Percentiles rank a stretch among this genome's conserved stretches.
phyloP scores from a whole-genome alignment of 192 early-diverging fungal species.

The Backusella australiensis region DNA sequence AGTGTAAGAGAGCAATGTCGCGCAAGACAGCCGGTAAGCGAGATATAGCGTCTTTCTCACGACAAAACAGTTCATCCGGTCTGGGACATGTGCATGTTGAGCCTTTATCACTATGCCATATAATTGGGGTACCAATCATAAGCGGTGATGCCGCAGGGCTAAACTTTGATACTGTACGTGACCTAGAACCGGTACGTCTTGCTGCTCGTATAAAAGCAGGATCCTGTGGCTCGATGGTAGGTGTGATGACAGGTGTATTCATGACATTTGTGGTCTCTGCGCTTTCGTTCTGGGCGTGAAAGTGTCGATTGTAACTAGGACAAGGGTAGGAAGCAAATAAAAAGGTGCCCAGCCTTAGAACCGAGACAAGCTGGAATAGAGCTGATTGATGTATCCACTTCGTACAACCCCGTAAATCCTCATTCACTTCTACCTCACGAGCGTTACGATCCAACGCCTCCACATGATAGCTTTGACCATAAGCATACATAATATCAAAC shows the following conservation, averaged over 20 bases:
- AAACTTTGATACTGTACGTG: constrained; percentile 8
- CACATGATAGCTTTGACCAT: constrained; percentile 27
- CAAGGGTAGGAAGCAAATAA: constrained; percentile 29
- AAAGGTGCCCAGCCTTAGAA: constrained; percentile 24
- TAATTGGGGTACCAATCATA: not conserved
- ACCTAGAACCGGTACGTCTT: not conserved
- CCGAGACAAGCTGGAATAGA: constrained; percentile 29
- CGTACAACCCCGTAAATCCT: not conserved
- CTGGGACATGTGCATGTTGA: constrained; percentile 18
- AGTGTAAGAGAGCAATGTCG: constrained; percentile 48
- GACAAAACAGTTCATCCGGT: constrained; percentile 22
- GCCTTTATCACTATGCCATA: constrained; percentile 15
- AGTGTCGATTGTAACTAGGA: constrained; percentile 24
- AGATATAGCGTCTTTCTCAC: constrained; percentile 22
- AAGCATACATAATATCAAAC: constrained; percentile 50
- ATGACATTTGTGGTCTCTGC: not conserved
- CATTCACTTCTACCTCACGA: not conserved
- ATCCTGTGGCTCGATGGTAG: not conserved
- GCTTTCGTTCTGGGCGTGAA: not conserved
- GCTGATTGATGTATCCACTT: constrained; percentile 8
- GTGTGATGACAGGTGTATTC: not conserved
- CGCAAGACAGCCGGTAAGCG: constrained; percentile 23
- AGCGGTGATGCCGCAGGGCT: constrained; percentile 16
- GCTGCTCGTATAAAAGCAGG: not conserved
- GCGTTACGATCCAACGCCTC: not conserved